Conservation (phyloP, 345 rosid genomes). For the Excoecaria agallocha region DNA sequence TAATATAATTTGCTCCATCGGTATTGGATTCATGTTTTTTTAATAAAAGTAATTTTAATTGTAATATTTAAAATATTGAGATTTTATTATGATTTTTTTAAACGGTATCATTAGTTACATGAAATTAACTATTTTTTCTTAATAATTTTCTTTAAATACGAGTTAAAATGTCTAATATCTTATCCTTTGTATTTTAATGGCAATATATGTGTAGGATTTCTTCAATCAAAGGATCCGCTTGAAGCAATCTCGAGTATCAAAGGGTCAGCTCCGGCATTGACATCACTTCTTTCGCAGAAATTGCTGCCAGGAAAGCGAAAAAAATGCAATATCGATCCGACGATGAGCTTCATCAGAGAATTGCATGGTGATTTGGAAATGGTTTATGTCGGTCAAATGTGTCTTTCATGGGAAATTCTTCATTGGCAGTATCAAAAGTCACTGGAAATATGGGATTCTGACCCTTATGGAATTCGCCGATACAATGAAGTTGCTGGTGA, state of each 20-base stretch:
- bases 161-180: no score
- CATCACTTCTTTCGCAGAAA: conserved; percentile 51
- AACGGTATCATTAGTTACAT: no score
- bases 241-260: conserved; percentile 40
- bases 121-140: no score
- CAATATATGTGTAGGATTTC: conserved; percentile 45
- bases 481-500: conserved; percentile 89
- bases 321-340: conserved; percentile 51
- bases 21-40: no score
- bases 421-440: conserved; percentile 91
- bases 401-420: conserved; percentile 97
- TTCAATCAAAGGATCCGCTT: conserved; percentile 64
- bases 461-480: conserved; percentile 43
- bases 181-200: no score
- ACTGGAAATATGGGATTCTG: conserved; percentile 68
- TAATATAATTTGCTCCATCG: no score
- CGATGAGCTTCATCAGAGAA: conserved; percentile 53
- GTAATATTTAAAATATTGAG: no score
- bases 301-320: conserved; percentile 44
- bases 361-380: conserved; percentile 65
- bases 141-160: no score
- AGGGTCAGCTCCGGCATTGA: conserved; percentile 32
- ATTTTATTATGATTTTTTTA: no score
- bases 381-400: conserved; percentile 89
- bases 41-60: no score